phyloP scores from a whole-genome alignment of 495 filamentous ascomycete genomes.

The Oleoguttula mirabilis region DNA sequence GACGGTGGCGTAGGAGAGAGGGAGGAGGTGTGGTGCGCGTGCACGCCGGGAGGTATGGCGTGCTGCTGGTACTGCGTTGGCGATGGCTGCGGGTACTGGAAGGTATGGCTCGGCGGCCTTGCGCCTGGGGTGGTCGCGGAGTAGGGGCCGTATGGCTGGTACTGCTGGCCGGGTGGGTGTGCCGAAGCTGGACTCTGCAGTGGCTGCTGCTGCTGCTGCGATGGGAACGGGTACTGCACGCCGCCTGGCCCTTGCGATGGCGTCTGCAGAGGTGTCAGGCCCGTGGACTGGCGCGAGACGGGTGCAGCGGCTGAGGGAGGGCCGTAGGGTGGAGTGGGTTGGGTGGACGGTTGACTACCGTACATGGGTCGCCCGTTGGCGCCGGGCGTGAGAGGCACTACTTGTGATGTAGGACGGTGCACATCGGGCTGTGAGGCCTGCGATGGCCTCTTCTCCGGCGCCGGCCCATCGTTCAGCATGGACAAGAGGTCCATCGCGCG shows the following conservation, averaged over 20 bases:
- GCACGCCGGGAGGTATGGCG: slow-evolving; percentile 35
- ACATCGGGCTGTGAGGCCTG: neutral
- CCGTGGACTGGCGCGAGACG: slow-evolving; percentile 7
- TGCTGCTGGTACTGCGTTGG: slow-evolving; percentile 42
- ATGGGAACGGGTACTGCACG: slow-evolving; percentile 43
- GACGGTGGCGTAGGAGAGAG: slow-evolving; percentile 47
- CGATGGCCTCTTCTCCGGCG: slow-evolving; percentile 5
- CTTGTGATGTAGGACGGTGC: too few species aligned
- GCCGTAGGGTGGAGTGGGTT: slow-evolving; percentile 1
- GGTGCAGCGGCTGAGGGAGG: slow-evolving; percentile 2
- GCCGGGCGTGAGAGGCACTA: slow-evolving; percentile 2
- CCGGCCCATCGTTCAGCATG: slow-evolving; percentile 17
- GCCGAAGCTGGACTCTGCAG: slow-evolving; percentile 35
- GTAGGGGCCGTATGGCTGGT: slow-evolving; percentile 34
- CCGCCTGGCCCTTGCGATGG: slow-evolving; percentile 40
- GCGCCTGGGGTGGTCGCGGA: slow-evolving; percentile 18
- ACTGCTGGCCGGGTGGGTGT: slow-evolving; percentile 19
- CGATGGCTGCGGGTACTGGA: slow-evolving; percentile 27
- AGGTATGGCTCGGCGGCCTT: slow-evolving; percentile 5
- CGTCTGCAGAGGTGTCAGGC: slow-evolving; percentile 30
- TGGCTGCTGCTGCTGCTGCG: slow-evolving; percentile 21
- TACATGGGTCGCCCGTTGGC: slow-evolving; percentile 7
- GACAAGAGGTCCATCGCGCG: slow-evolving; percentile 13
- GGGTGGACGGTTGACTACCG: too few species aligned
- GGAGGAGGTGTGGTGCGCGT: slow-evolving; percentile 37